Conservation (phyloP, 129 eudicot genomes). For the Flaveria robusta region DNA sequence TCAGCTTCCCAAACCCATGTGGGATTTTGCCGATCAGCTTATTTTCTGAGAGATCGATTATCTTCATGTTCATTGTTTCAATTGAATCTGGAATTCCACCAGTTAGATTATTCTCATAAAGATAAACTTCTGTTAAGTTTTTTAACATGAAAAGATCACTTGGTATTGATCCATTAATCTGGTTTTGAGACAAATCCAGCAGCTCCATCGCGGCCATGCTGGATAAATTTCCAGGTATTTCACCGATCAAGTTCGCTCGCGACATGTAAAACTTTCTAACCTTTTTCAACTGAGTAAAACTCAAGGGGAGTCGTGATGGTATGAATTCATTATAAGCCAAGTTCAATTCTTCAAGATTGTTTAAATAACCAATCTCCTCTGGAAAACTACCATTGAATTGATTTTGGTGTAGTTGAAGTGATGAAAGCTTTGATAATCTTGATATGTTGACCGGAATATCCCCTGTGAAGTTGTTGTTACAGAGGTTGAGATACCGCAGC, state of each 20-base stretch:
- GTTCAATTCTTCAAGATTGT: constrained; percentile 43
- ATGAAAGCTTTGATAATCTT: constrained; percentile 39
- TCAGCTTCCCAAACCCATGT: constrained; percentile 49
- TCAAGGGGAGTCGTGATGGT: constrained; percentile 46
- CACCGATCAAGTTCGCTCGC: constrained; percentile 56
- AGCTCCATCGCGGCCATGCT: constrained; percentile 49
- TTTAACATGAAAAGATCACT: constrained; percentile 51
- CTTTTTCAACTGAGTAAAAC: constrained; percentile 48
- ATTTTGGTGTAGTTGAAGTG: constrained; percentile 38
- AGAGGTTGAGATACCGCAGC: constrained; percentile 41
- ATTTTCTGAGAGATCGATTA: constrained; percentile 61
- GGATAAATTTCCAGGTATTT: constrained; percentile 53
- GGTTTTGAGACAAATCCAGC: constrained; percentile 52
- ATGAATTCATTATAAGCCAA: constrained; percentile 35
- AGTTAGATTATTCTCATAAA: constrained; percentile 51
- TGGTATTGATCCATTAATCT: constrained; percentile 60
- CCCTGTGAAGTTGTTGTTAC: constrained; percentile 62
- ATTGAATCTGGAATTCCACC: constrained; percentile 60
- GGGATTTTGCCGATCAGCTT: constrained; percentile 62
- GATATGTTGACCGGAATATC: constrained; percentile 59
- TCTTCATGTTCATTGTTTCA: constrained; percentile 45
- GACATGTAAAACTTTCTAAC: constrained; percentile 46
- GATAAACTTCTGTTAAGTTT: constrained; percentile 51
- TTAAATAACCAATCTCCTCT: constrained; percentile 57
- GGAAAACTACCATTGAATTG: constrained; percentile 65